Percentiles rank a stretch among this genome's conserved stretches.
phyloP scores from a whole-genome alignment of 1,284 basidiomycete genomes.

The Ustilago hordei region DNA sequence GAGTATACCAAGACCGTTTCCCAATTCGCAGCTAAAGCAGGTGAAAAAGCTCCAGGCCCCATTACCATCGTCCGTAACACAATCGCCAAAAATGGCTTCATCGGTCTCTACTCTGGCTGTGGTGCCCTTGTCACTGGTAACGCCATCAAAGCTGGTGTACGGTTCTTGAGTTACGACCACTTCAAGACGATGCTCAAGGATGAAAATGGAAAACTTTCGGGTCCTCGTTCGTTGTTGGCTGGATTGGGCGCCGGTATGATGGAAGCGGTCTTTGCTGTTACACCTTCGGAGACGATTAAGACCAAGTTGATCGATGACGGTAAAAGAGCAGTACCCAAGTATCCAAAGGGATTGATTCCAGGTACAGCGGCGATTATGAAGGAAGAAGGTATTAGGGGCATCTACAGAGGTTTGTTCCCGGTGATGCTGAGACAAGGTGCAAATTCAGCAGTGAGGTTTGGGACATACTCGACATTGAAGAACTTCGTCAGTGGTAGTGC shows the following conservation, averaged over 20 bases:
- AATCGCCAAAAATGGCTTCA: constrained; percentile 65
- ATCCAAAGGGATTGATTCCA: constrained; percentile 83
- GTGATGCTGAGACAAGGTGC: constrained; percentile 98
- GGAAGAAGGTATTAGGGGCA: constrained; percentile 81
- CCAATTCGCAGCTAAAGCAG: constrained; percentile 71
- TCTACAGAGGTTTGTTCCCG: constrained; percentile 93
- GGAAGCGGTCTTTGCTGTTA: constrained; percentile 94
- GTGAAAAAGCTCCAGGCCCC: constrained; percentile 68
- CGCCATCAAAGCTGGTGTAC: constrained; percentile 73
- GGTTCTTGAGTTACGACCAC: constrained; percentile 93
- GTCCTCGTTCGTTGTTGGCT: constrained; percentile 72
- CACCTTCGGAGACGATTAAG: constrained; percentile 99
- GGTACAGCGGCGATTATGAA: constrained; percentile 84
- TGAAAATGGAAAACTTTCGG: constrained; percentile 57
- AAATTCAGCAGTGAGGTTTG: constrained; percentile 96
- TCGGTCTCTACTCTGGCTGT: constrained; percentile 69
- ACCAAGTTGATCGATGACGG: constrained; percentile 98
- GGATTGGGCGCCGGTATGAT: constrained; percentile 94
- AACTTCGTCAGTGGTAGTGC: constrained; percentile 82
- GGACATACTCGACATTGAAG: constrained; percentile 91
- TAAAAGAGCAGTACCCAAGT: constrained; percentile 84
- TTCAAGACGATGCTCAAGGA: constrained; percentile 89
- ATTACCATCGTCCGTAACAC: constrained; percentile 68
- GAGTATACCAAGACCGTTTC: constrained; percentile 84
- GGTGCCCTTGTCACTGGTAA: constrained; percentile 65